Base-by-base conservation (phyloP, 2,329 filamentous ascomycete genomes). In the Fusarium solani-melongenae region DNA sequence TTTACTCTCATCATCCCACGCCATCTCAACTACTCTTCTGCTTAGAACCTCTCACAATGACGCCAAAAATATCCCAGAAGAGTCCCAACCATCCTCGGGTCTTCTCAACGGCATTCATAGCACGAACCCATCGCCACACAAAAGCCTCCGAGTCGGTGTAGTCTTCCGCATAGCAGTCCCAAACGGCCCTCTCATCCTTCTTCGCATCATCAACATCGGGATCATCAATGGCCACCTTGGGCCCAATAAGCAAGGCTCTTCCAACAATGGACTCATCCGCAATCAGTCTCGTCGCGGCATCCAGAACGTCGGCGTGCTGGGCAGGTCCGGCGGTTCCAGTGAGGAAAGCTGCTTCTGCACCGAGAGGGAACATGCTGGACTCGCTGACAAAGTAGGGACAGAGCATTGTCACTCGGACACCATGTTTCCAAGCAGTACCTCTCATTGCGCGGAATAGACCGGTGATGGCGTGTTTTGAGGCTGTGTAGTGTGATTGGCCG, bases 311-410 rank as follows among this genome's bases (percentile, higher is more conserved):
- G 5, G 29, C 62, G 41, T 64, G 55, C 17, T 44, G 17, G 7
- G 62, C 62, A 6, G 51, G 39, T 4, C 62, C 62, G 7, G 62
- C 62, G 0, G 62, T 64, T 11, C 62, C 62, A 6, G 51, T 57
- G 6, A 64, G 24, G 31, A 64, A 64, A 12, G 41, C 53, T 3
- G 62, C 62, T 44, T 64, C 62, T 20, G 62, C 62, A 8, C 29
- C 53, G 5, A 31, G 31, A 15, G 62, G 62, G 24, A 64, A 64
- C 62, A 64, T 64, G 49, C 49, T 64, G 11, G 62, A 64, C 15
- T 60, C 53, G 53, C 51, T 64, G 6, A 64, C 62, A 24, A 64
- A 64, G 33, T 64, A 64, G 2, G 62, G 62, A n/a, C 62, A 64
- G 2, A 64, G 11, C 62, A 64, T 64, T 2, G 36, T 59, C 7